Base-by-base conservation (phyloP, 371 early-diverging fungal genomes). In the Basidiobolus meristosporus region DNA sequence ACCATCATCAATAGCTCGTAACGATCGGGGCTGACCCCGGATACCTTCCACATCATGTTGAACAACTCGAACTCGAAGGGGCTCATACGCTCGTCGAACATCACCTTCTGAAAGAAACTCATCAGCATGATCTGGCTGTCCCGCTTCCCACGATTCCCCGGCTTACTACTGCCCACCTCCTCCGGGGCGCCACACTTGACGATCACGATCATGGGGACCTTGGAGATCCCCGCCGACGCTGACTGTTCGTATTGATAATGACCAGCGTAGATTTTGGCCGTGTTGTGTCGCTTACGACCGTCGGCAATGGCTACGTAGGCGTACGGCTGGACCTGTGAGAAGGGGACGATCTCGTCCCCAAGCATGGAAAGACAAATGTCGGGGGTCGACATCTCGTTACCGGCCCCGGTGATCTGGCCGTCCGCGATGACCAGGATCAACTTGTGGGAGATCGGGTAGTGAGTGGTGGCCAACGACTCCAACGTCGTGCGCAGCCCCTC, bases 91-190 rank as follows among this genome's bases (percentile, higher is more conserved):
- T 91, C 91, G 41, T 90, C 76, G 63, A 90, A 93, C 57, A 87
- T 75, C 35, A 93, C 81, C 43, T 85, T 80, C 48, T 82, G 75
- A 62, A 97, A 74, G 65, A 97, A 99, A 31, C 80, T 70, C 95
- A 98, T 98, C 34, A 98, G 52, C 41, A 99, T 70, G 42, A 99
- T 80, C 60, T 99, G 98, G 16, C 90, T 90, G 57, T 99, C 99
- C 42, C 99, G 77, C 60, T 97, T 99, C 40, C 99, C 98, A 39
- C 99, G 68, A 57, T 98, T 95, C 20, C 93, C 93, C 0, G 90
- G 77, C 51, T 84, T 82, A 16, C 63, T 44, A 47, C 63, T 50
- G 46, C 60, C 52, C 5, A 56, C 52, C 42, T 91, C 90, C 15
- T 65, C 69, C 3, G 76, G 73, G 0, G 82, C 76, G 28, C 98